phyloP scores from a whole-genome alignment of 2,329 filamentous ascomycete genomes.

The Albophoma yamanashiensis region DNA sequence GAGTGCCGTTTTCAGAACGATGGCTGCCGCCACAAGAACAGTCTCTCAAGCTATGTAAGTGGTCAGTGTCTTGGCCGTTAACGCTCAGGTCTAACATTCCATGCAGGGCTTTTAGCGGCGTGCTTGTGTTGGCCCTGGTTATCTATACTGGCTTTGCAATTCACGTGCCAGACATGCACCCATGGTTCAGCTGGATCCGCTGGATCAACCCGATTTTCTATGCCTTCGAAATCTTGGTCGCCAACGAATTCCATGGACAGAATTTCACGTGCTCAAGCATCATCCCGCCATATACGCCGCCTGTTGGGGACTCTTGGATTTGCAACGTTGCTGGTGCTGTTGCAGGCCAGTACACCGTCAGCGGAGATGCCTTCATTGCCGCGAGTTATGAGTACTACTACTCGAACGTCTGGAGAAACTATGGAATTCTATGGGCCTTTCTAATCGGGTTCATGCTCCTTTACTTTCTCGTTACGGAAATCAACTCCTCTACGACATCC shows the following conservation, averaged over 20 bases:
- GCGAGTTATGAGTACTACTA: conserved; percentile 45
- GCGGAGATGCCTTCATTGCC: conserved; percentile 50
- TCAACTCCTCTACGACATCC: conserved; percentile 52
- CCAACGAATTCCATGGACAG: conserved; percentile 59
- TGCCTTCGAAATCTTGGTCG: conserved; percentile 60
- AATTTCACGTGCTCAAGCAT: conserved; percentile 44
- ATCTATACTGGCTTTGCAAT: conserved; percentile 50
- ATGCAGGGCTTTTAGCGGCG: conserved; percentile 28
- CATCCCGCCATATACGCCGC: conserved; percentile 33
- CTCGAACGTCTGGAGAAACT: conserved; percentile 54
- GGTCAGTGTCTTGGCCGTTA: background rate
- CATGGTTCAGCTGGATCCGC: conserved; percentile 64
- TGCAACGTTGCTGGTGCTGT: conserved; percentile 44
- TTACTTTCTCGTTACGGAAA: conserved; percentile 53
- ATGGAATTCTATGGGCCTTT: conserved; percentile 55
- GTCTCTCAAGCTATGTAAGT: conserved; percentile 41
- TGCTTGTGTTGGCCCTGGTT: conserved; percentile 48
- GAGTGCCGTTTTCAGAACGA: conserved; percentile 65
- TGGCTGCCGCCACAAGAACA: conserved; percentile 60
- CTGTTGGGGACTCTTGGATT: conserved; percentile 35
- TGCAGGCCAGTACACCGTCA: conserved; percentile 41
- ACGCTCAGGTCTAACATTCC: background rate
- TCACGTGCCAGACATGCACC: conserved; percentile 46
- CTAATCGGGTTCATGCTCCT: conserved; percentile 54
- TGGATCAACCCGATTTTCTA: conserved; percentile 67